phyloP scores from a whole-genome alignment of 805 yeast species.

The Yarrowia sp. region DNA sequence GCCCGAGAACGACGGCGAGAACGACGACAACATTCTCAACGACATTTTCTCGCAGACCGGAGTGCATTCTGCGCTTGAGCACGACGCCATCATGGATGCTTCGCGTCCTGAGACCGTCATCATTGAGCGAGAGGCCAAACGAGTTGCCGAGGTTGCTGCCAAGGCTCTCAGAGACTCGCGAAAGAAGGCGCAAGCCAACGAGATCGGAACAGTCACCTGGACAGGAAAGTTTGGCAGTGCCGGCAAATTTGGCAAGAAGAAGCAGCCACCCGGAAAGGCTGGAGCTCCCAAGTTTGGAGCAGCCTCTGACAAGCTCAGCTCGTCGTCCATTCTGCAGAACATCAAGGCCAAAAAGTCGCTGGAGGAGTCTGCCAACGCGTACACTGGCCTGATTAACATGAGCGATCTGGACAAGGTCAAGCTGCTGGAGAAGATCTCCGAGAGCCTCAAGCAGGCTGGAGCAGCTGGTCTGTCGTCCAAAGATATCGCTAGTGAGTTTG shows the following conservation, averaged over 20 bases:
- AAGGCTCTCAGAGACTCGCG: conserved; percentile 59
- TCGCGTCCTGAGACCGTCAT: conserved; percentile 51
- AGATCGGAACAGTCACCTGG: conserved; percentile 89
- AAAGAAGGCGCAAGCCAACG: conserved; percentile 45
- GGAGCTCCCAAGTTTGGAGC: not conserved
- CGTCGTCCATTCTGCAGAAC: not conserved
- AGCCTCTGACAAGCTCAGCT: not conserved
- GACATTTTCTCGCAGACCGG: conserved; percentile 71
- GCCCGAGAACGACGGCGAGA: not conserved
- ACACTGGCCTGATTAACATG: conserved; percentile 7
- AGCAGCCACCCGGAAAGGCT: not conserved
- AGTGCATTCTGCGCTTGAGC: conserved; percentile 71
- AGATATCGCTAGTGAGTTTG: conserved; percentile 24
- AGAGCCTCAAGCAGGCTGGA: conserved; percentile 3
- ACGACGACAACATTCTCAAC: conserved; percentile 50
- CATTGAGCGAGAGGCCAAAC: conserved; percentile 61
- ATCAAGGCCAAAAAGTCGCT: conserved; percentile 13
- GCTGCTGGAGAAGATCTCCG: conserved; percentile 2
- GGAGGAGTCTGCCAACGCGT: conserved; percentile 6
- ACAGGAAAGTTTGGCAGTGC: conserved; percentile 90
- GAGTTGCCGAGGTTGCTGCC: conserved; percentile 62
- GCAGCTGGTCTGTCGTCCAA: not conserved
- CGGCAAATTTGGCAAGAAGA: conserved; percentile 43
- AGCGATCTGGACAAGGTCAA: conserved; percentile 20
- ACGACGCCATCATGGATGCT: conserved; percentile 69